Conservation (phyloP, 345 rosid genomes). For the Gossypium australe region DNA sequence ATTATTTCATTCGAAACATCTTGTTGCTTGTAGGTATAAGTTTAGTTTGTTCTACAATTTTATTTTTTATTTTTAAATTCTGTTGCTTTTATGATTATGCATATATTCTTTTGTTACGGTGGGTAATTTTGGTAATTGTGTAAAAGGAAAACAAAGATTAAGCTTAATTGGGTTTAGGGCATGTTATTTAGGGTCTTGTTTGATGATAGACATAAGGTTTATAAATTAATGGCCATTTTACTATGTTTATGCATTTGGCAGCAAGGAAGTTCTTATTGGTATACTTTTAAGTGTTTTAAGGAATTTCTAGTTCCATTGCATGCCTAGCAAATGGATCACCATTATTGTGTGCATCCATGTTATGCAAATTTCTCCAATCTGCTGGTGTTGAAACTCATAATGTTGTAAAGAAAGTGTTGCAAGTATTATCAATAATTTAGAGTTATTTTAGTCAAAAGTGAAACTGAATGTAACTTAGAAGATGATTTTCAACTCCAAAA, state of each 20-base stretch:
- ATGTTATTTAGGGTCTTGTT: not conserved
- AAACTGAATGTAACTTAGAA: not conserved
- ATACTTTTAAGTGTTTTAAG: not conserved
- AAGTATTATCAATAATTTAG: not conserved
- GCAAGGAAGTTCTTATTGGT: not conserved
- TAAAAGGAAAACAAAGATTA: not conserved
- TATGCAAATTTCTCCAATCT: not conserved
- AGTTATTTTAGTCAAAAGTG: not conserved
- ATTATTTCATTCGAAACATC: not conserved
- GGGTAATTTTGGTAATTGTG: not conserved
- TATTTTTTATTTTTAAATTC: too few relatives aligned
- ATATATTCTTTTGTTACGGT: not conserved
- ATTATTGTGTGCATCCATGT: not conserved
- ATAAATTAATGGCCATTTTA: not conserved
- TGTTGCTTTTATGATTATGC: too few relatives aligned
- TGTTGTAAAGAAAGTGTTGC: not conserved
- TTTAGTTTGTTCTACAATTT: not conserved
- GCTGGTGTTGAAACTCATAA: not conserved
- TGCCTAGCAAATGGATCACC: not conserved
- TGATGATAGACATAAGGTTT: not conserved
- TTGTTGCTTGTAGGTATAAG: not conserved
- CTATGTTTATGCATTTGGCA: not conserved
- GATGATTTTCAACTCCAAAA: not conserved
- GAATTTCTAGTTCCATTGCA: not conserved
- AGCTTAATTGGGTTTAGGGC: not conserved